phyloP scores from a whole-genome alignment of 441 rosid species.

The Adansonia grandidieri region DNA sequence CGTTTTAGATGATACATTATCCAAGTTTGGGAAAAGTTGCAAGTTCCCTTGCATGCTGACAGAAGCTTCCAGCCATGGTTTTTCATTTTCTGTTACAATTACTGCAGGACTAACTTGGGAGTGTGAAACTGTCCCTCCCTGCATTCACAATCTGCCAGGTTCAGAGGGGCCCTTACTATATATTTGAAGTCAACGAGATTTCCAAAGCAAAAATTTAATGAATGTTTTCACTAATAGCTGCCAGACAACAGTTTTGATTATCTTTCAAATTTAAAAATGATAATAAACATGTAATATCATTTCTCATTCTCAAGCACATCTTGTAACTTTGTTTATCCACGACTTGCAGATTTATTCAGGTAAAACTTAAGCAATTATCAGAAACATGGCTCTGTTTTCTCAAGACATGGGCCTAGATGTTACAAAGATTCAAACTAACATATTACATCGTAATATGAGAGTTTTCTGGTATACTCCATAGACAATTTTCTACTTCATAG shows the following conservation, averaged over 20 bases:
- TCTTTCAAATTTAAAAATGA: not conserved
- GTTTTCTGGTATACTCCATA: too few species aligned
- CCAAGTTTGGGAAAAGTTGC: not conserved
- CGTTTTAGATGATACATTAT: not conserved
- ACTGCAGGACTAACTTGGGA: not conserved
- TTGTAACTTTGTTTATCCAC: not conserved
- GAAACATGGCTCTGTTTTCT: not conserved
- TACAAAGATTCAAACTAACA: not conserved
- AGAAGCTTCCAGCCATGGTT: not conserved
- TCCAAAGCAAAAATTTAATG: not conserved
- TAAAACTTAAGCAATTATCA: not conserved
- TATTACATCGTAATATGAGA: not conserved
- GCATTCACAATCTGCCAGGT: not conserved
- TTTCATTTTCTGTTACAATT: not conserved
- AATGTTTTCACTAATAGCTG: not conserved
- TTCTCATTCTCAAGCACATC: not conserved
- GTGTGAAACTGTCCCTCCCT: not conserved
- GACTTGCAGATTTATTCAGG: not conserved
- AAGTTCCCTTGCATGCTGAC: not conserved
- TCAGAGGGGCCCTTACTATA: not conserved
- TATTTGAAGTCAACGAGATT: not conserved
- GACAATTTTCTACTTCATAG: too few species aligned
- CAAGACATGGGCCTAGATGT: not conserved
- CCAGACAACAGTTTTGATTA: not conserved
- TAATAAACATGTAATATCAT: not conserved